Evolutionary conservation across 1,139 yeast species (phyloP), one percentile per base, ranked within the genome.

Genomic region (Zygotorulaspora mrakii): DNA sequence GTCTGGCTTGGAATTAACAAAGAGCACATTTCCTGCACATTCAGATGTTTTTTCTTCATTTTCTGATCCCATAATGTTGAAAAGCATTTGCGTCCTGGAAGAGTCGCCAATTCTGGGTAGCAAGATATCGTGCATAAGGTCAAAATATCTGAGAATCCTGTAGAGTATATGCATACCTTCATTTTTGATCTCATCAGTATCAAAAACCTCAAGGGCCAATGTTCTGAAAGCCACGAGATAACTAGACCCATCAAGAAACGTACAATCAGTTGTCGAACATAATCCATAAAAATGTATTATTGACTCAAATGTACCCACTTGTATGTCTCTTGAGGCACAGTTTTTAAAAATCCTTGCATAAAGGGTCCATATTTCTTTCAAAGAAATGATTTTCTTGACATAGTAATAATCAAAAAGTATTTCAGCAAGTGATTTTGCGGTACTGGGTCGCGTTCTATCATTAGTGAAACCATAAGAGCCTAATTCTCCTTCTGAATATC

Each of bases 391-490:
- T 5, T 52, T 46, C 25, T 46, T 46, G 8, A 39, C 31, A 12
- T 25, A 31, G 20, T 47, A 38, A 40, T 55, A 56, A 34, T 48
- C 38, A 27, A 54, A 53, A n/a, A 67, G 33, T 3, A 65, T 47
- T 31, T 66, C 68, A 0, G 68, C 66, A 8, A 67, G 25, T 1
- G 61, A 37, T 31, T 55, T 60, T 1, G 68, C 64, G 0, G 66
- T 53, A 4, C 45, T 39, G 3, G 52, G 34, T 33, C 71, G 55
- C 3, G 67, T 53, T 18, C 44, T 43, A 33, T 55, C 57, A 30
- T 62, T 61, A 5, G 54, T 45, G 33, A 57, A 51, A 16, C 61
- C 62, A 39, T 48, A 55, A 7, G 51, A 45, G 2, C 57, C 59
- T 18, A 55, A 31, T 29, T 55, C 58, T n/a, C 46, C 44, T 18